Percentiles rank a stretch among this genome's conserved stretches.
Evolutionary conservation across 257 asterid genomes (phyloP).

Genomic region (Ocimum tenuiflorum): DNA sequence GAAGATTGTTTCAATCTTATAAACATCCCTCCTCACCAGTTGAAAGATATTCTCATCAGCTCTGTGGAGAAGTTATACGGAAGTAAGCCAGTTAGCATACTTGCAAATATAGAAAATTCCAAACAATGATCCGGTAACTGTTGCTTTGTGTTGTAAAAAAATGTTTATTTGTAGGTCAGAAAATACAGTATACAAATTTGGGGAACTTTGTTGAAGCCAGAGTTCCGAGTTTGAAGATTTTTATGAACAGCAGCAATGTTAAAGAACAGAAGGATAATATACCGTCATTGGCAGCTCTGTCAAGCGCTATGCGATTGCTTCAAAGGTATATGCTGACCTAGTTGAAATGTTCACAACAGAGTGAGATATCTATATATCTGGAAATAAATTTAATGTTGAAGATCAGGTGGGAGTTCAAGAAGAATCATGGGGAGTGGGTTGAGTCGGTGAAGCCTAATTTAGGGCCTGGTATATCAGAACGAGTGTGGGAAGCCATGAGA

Average conservation of each 20-base stretch:
- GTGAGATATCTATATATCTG: not conserved
- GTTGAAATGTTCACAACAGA: not conserved
- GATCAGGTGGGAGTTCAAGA: conserved; percentile 71
- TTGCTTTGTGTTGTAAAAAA: too few relatives aligned
- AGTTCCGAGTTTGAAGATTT: conserved; percentile 60
- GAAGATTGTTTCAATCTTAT: conserved; percentile 80
- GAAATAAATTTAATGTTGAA: not conserved
- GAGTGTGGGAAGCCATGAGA: conserved; percentile 56
- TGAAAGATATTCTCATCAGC: conserved; percentile 29
- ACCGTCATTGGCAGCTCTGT: conserved; percentile 70
- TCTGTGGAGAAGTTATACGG: conserved; percentile 51
- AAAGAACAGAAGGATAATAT: conserved; percentile 31
- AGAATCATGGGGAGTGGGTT: conserved; percentile 85
- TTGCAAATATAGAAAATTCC: not conserved
- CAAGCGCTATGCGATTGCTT: conserved; percentile 70
- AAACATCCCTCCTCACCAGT: conserved; percentile 29
- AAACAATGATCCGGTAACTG: not conserved
- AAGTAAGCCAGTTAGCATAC: conserved; percentile 24
- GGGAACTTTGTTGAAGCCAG: conserved; percentile 56
- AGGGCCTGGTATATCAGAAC: conserved; percentile 79
- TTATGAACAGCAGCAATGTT: conserved; percentile 30
- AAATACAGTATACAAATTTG: conserved; percentile 35
- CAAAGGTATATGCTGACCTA: conserved; percentile 39
- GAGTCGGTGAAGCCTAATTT: conserved; percentile 50
- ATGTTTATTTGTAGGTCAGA: conserved; percentile 32